phyloP scores from a whole-genome alignment of 2,329 filamentous ascomycete genomes.

The Colletotrichum sublineola region DNA sequence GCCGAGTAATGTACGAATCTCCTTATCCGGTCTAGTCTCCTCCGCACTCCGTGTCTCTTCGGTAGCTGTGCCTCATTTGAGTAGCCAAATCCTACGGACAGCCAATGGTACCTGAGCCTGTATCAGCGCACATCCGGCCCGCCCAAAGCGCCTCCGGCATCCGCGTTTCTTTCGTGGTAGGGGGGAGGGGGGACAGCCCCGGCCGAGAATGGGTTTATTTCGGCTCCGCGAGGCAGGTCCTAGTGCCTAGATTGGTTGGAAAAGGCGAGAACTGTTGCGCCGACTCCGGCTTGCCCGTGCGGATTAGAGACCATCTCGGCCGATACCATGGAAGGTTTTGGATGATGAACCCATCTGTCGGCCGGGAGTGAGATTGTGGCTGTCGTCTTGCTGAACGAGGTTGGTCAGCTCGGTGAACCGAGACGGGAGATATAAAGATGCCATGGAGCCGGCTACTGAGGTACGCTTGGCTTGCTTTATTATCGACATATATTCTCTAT shows the following conservation, averaged over 20 bases:
- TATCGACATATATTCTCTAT: not conserved
- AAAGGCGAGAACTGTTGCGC: not conserved
- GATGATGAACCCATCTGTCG: not conserved
- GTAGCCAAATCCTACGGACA: not conserved
- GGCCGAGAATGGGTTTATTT: not conserved
- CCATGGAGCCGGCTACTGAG: not conserved
- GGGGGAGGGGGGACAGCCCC: too few relatives aligned
- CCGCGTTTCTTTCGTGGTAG: too few relatives aligned
- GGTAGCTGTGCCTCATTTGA: not conserved
- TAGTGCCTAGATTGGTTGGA: not conserved
- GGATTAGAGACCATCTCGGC: not conserved
- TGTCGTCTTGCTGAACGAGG: not conserved
- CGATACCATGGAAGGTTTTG: not conserved
- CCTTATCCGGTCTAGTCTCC: slow-evolving; percentile 14
- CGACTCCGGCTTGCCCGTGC: not conserved
- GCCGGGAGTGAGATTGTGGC: not conserved
- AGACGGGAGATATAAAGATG: not conserved
- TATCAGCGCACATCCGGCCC: too few relatives aligned
- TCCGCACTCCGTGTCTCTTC: not conserved
- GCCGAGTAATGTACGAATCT: slow-evolving; percentile 24
- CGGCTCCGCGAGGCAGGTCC: not conserved
- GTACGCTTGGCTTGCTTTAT: not conserved
- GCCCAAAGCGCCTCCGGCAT: too few relatives aligned
- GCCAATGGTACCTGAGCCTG: too few relatives aligned
- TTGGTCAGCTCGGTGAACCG: not conserved